phyloP scores from a whole-genome alignment of 1,284 basidiomycete genomes.

The Gomphus bonarii region DNA sequence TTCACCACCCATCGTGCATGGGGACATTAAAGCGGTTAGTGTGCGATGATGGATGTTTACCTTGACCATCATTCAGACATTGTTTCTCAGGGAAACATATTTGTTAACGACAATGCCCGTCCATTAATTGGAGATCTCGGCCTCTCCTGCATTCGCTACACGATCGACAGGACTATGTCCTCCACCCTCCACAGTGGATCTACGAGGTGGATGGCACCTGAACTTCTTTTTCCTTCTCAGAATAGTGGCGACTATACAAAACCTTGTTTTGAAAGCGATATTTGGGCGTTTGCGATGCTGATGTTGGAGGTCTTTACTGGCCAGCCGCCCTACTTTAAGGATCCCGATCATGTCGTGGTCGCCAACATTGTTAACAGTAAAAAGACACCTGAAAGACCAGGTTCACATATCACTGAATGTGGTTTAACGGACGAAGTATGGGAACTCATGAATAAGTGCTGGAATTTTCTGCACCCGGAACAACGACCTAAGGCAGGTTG shows the following conservation, averaged over 20 bases:
- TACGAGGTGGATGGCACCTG: conserved; percentile 12
- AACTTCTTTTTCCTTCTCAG: conserved; percentile 6
- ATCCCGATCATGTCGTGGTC: conserved; percentile 1
- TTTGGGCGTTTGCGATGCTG: conserved; percentile 7
- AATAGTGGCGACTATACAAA: background rate
- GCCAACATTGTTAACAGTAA: background rate
- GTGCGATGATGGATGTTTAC: too few species aligned
- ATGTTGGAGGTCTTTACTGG: conserved; percentile 6
- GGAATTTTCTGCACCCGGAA: background rate
- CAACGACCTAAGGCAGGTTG: background rate
- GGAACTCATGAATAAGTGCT: conserved; percentile 6
- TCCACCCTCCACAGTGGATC: conserved; percentile 3
- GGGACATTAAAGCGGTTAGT: conserved; percentile 13
- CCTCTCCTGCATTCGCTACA: background rate
- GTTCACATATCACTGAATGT: background rate
- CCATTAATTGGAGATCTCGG: background rate
- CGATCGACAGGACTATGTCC: background rate
- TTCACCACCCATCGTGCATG: conserved; percentile 11
- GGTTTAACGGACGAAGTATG: conserved; percentile 8
- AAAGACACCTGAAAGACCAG: background rate
- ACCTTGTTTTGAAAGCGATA: background rate
- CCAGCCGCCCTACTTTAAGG: background rate
- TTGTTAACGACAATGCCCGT: background rate
- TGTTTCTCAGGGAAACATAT: background rate
- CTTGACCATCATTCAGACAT: background rate